These are phyloP conservation scores for Leptographium galeiforme DNA, from an alignment of 2,329 filamentous ascomycete species.

Conservation along the genomic window DNA sequence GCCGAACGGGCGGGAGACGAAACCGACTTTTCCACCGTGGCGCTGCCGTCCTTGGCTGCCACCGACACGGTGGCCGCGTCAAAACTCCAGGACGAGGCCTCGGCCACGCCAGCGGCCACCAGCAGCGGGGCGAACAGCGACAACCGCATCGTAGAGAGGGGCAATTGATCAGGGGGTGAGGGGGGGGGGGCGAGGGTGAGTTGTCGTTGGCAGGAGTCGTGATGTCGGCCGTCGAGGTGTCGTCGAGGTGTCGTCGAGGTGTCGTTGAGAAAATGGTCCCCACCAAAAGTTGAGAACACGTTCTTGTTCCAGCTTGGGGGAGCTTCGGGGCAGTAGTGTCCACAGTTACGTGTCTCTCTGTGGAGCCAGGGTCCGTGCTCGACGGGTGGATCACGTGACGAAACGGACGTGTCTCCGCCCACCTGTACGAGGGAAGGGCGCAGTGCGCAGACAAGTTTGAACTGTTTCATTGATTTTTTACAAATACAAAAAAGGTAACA, in stretches of 20 bases:
- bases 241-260: background rate
- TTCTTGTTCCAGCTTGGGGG: background rate
- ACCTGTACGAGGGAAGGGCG: background rate
- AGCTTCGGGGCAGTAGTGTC: background rate
- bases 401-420: background rate
- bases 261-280: background rate
- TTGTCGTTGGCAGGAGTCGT: background rate
- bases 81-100: conserved; percentile 56
- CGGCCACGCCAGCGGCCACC: conserved; percentile 34
- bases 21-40: conserved; percentile 46
- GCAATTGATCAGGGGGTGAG: background rate
- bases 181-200: too few relatives aligned
- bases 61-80: conserved; percentile 58
- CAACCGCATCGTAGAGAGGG: conserved; percentile 24
- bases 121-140: conserved; percentile 27
- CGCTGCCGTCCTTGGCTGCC: conserved; percentile 45
- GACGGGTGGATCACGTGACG: conserved; percentile 6
- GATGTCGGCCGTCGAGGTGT: background rate
- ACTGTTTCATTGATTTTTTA: background rate
- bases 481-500: background rate
- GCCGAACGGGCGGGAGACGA: background rate
- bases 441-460: too few relatives aligned
- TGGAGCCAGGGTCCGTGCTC: conserved; percentile 5
- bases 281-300: conserved; percentile 8
- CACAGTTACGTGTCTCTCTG: conserved; percentile 12